These are phyloP conservation scores for Syzygium malaccense DNA, from an alignment of 441 rosid genomes.

Conservation along the genomic window DNA sequence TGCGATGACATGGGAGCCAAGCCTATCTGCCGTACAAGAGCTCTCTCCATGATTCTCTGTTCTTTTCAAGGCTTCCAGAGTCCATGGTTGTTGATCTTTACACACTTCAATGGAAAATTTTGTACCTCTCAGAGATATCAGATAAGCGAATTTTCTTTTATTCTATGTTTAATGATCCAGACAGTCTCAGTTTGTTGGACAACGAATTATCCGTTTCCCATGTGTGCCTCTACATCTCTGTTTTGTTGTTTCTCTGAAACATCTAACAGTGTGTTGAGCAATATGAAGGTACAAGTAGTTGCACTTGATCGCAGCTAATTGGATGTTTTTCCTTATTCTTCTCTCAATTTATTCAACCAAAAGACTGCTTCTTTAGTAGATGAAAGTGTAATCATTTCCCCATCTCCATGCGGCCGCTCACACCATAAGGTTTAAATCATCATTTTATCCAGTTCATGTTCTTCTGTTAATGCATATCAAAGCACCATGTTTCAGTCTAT, in stretches of 20 bases:
- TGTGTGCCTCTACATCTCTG: background rate
- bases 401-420: background rate
- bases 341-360: background rate
- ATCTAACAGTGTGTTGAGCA: background rate
- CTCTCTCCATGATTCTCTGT: conserved; percentile 31
- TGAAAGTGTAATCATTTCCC: background rate
- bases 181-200: background rate
- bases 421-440: background rate
- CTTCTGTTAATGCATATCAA: background rate
- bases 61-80: background rate
- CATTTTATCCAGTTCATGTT: background rate
- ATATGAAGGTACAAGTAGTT: background rate
- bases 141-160: background rate
- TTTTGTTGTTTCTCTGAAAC: background rate
- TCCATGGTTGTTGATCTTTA: background rate
- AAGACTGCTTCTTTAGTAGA: background rate
- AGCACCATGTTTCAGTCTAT: background rate
- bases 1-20: conserved; percentile 44
- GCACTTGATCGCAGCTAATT: background rate
- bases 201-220: background rate
- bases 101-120: background rate
- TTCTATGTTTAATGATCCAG: background rate
- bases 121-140: background rate
- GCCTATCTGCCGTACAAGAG: conserved; percentile 47
- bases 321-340: background rate